Base-by-base conservation (phyloP, 352 stramenopile species). In the Phytophthora fragariaefolia region DNA sequence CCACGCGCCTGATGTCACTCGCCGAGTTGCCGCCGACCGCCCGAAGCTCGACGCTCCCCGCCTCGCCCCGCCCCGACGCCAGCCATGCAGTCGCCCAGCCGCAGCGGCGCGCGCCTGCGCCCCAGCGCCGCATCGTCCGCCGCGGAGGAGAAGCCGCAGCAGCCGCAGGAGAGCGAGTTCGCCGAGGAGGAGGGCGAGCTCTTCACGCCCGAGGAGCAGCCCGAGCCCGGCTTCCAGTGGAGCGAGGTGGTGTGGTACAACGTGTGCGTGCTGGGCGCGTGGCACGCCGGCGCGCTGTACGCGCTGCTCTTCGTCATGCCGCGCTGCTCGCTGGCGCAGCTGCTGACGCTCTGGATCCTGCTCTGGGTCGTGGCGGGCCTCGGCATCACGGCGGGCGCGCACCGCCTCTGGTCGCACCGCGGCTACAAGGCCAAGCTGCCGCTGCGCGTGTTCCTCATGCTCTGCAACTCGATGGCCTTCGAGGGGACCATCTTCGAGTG, bases 401-500 rank as follows among this genome's bases (percentile, higher is more conserved):
- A 99, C 74, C 91, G 97, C 22, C 85, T 99, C 13, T 99, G 97
- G 97, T 90, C 95, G 20, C 97, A 99, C 78, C 81, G 94, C 46
- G 97, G 95, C 23, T 99, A 99, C 87, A 95, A 98, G 63, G 97
- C 97, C 7, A 85, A 89, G 46, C 87, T 90, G 30, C 80, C 83
- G 9, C 74, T 98, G 20, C 90, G 97, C 50, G 76, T 98, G 57
- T 95, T 98, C 69, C 87, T 99, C 59, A 99, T 99, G 97, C 85
- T 99, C 26, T 97, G 85, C 74, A 99, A 99, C 82, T 99, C 96
- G 46, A 98, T 99, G 80, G 97, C 97, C 52, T 92, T 92, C 66
- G 73, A 99, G 82, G 98, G 98, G 28, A 97, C 81, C 55, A 99
- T 99, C 74, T 99, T 96, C 69, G 96, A 99, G 77, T 99, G 98